A percentile compares a stretch with the other conserved stretches of the same genome.
These are phyloP conservation scores for Penicillium ucsense DNA, from an alignment of 495 filamentous ascomycete genomes.

Conservation along the genomic window DNA sequence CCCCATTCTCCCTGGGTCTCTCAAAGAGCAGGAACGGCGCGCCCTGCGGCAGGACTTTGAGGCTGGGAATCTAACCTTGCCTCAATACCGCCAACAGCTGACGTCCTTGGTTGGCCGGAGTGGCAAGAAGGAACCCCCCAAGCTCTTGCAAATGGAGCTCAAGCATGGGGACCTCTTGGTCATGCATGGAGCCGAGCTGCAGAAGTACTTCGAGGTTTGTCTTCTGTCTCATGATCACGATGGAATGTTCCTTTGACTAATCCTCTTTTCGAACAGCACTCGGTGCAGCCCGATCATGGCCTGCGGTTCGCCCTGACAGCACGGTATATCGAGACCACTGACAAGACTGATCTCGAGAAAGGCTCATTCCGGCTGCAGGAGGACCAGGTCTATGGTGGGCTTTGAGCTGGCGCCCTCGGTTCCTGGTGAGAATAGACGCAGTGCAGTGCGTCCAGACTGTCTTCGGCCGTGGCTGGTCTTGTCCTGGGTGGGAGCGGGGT, in stretches of 20 bases:
- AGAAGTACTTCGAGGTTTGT: constrained; percentile 61
- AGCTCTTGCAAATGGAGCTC: constrained; percentile 34
- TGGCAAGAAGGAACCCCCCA: constrained; percentile 1
- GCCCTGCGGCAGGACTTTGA: constrained; percentile 23
- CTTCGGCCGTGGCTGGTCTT: too few species aligned
- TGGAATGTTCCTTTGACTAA: neutral
- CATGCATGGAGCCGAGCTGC: constrained; percentile 68
- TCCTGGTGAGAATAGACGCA: too few species aligned
- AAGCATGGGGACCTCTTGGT: constrained; percentile 74
- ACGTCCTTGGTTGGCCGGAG: neutral
- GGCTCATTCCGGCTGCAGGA: constrained; percentile 17
- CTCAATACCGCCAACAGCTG: constrained; percentile 12
- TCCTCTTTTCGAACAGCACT: constrained; percentile 39
- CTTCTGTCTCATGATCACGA: too few species aligned
- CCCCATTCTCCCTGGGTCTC: constrained; percentile 28
- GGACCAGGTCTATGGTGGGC: constrained; percentile 26
- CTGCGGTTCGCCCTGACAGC: constrained; percentile 56
- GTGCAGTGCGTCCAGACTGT: too few species aligned
- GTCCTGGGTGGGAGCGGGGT: too few species aligned
- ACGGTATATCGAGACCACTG: constrained; percentile 23
- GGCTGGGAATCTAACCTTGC: constrained; percentile 10
- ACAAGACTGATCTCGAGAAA: constrained; percentile 7
- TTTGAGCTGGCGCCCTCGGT: constrained; percentile 7
- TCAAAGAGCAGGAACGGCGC: constrained; percentile 26
- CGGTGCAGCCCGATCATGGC: constrained; percentile 43